Conservation (phyloP, 345 rosid genomes). For the Brassica napus region DNA sequence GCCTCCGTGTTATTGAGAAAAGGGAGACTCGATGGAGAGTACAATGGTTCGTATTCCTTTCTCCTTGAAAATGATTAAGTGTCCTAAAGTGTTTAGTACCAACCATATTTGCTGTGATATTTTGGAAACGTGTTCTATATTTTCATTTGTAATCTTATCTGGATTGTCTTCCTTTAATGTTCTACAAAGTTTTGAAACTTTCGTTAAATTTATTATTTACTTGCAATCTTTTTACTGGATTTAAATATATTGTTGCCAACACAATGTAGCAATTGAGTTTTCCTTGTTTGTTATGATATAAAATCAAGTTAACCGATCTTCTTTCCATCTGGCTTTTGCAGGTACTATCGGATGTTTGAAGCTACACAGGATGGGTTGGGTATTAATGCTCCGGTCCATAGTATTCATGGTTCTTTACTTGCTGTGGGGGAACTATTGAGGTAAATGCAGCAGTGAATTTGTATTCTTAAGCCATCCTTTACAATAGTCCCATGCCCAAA, state of each 20-base stretch:
- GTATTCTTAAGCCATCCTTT: constrained; percentile 20
- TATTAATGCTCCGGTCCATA: constrained; percentile 88
- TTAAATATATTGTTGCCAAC: neutral
- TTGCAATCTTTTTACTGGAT: constrained; percentile 1
- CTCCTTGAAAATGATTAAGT: constrained; percentile 11
- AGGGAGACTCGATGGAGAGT: constrained; percentile 99
- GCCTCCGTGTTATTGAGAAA: constrained; percentile 98
- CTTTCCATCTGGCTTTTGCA: constrained; percentile 39
- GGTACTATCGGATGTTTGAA: constrained; percentile 99
- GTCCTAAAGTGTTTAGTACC: constrained; percentile 12
- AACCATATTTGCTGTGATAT: constrained; percentile 10
- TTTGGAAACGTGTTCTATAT: neutral
- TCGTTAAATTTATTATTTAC: constrained; percentile 5
- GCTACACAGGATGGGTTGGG: constrained; percentile 99
- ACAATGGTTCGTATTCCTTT: constrained; percentile 71
- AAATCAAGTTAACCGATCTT: constrained; percentile 8
- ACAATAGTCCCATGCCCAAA: constrained; percentile 2
- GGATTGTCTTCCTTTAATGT: constrained; percentile 13
- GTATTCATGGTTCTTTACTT: constrained; percentile 98
- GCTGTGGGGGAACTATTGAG: constrained; percentile 99
- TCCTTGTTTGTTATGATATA: constrained; percentile 21
- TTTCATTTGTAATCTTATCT: constrained; percentile 17
- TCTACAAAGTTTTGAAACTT: constrained; percentile 12
- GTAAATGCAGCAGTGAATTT: constrained; percentile 42
- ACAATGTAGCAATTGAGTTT: neutral